A percentile compares a stretch with the other conserved stretches of the same genome.
Conservation (phyloP, 1,284 basidiomycete genomes). For the Fistulina hepatica region DNA sequence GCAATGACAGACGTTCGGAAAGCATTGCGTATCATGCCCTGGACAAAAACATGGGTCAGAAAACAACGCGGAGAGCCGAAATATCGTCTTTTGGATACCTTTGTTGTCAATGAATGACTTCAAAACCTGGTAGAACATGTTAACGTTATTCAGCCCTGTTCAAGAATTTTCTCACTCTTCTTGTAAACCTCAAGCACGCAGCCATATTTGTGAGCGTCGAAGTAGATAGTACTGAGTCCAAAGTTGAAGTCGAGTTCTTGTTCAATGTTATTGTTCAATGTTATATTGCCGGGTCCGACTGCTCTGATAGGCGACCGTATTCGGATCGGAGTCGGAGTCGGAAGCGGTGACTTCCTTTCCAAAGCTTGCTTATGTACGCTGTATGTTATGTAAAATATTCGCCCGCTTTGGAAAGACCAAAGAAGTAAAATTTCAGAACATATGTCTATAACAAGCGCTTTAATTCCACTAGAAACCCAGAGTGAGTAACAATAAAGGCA, state of each 20-base stretch:
- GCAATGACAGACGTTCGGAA: constrained; percentile 49
- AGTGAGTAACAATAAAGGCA: no score
- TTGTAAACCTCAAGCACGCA: constrained; percentile 13
- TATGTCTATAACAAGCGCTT: no score
- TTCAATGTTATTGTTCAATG: no score
- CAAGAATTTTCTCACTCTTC: constrained; percentile 2
- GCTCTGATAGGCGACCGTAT: no score
- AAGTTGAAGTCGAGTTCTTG: background rate
- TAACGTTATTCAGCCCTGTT: background rate
- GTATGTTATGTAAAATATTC: no score
- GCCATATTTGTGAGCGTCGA: constrained; percentile 12
- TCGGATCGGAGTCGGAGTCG: no score
- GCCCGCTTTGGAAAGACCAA: no score
- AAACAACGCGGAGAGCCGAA: background rate
- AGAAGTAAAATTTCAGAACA: no score
- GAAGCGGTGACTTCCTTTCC: no score
- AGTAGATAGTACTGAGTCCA: background rate
- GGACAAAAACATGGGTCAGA: constrained; percentile 10
- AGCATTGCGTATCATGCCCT: constrained; percentile 72
- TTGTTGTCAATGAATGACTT: constrained; percentile 66
- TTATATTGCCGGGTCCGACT: no score
- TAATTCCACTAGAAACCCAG: no score
- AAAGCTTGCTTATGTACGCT: no score
- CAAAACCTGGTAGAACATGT: constrained; percentile 51
- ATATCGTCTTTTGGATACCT: constrained; percentile 31